These are phyloP conservation scores for Lomentospora prolificans DNA, from an alignment of 2,329 filamentous ascomycete genomes.

Conservation along the genomic window DNA sequence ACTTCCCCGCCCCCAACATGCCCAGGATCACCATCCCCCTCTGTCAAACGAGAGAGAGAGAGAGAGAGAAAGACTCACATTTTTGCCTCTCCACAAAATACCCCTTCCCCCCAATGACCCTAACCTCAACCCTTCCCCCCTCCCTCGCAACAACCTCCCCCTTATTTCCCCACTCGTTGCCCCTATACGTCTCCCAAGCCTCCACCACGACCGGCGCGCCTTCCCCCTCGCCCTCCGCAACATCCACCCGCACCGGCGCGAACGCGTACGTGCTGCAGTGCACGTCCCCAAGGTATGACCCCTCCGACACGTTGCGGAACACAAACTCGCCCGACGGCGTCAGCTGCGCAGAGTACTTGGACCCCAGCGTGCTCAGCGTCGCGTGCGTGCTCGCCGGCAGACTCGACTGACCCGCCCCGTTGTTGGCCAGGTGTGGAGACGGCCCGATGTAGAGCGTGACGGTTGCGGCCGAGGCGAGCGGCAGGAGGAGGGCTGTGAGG, in stretches of 20 bases:
- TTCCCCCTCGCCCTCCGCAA: slow-evolving; percentile 56
- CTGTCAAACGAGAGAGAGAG: slow-evolving; percentile 7
- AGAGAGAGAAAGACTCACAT: slow-evolving; percentile 46
- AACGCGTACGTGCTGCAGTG: slow-evolving; percentile 68
- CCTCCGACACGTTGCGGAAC: slow-evolving; percentile 61
- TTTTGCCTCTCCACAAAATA: slow-evolving; percentile 68
- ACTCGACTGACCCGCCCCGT: slow-evolving; percentile 31
- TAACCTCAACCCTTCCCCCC: slow-evolving; percentile 45
- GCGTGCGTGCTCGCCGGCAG: slow-evolving; percentile 60
- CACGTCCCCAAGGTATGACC: slow-evolving; percentile 75
- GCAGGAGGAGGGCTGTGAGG: slow-evolving; percentile 23
- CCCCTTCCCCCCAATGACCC: slow-evolving; percentile 52
- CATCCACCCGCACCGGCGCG: slow-evolving; percentile 70
- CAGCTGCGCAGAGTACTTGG: slow-evolving; percentile 46
- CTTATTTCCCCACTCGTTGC: slow-evolving; percentile 82
- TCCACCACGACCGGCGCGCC: slow-evolving; percentile 51
- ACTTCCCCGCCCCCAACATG: slow-evolving; percentile 4
- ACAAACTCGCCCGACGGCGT: slow-evolving; percentile 60
- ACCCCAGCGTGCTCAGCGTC: slow-evolving; percentile 37
- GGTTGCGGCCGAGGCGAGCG: slow-evolving; percentile 26
- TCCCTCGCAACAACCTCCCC: slow-evolving; percentile 49
- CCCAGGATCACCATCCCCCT: no score
- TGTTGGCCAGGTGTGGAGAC: slow-evolving; percentile 21
- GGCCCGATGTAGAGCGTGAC: slow-evolving; percentile 35
- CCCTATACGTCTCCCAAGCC: slow-evolving; percentile 77